Base-by-base conservation (phyloP, 1,284 basidiomycete genomes). In the Leccinum subrobustum region DNA sequence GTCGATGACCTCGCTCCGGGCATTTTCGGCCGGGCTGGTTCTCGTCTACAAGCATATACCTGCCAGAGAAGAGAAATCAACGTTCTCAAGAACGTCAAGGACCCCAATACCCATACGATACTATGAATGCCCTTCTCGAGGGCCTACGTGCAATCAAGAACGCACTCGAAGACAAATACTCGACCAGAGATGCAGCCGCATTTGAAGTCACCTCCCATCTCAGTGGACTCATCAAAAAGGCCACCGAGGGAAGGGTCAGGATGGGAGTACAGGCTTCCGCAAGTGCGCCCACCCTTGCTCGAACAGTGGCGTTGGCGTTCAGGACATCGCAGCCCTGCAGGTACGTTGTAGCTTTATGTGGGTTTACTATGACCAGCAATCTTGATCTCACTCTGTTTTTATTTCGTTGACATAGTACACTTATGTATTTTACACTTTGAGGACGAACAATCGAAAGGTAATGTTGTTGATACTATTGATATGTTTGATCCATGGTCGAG, bases 31-130 rank as follows among this genome's bases (percentile, higher is more conserved):
- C 98, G 93, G 87, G 96, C 97, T 42, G 97, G 97, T 5, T 33
- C 86, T 98, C 58, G 95, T 99, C 29, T 99, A 99, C 79, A 97
- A 99, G 78, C 96, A 99, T 77, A 98, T 96, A 6, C 85, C 99
- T 25, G 96, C 33, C 33, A 33, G 97, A 66, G 96, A 99, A 78
- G 96, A 99, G 75, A 99, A 98, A 76, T 99, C 86, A 78, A 99
- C 97, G 0, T 99, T 99, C 75, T 84, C 18, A 96, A 94, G 83
- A 92, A 89, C 63, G 97, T 98, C 81, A 98, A 98, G 78, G 96
- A 95, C n/a, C 97, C 96, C 60, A 99, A 99, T 77, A 83, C 90
- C 6, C 94, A 99, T 80, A 99, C 96, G 55, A 98, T 92, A 69
- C 87, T 92, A 67, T 96, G 76, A 97, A 99, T 73, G 96, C 95